Conservation (phyloP, 805 yeast species). For the Kazachstania martiniae region DNA sequence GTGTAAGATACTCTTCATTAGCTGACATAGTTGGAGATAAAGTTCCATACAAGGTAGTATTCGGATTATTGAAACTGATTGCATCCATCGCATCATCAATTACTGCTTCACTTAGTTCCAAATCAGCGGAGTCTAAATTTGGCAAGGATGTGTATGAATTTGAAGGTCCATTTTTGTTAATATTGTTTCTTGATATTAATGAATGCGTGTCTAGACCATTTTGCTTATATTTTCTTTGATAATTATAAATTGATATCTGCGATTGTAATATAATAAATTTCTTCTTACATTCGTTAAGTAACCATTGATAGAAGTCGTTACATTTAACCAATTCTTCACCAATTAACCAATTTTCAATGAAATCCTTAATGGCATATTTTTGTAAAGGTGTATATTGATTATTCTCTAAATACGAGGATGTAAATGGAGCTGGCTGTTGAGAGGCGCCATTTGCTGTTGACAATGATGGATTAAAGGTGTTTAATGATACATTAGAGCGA, state of each 20-base stretch:
- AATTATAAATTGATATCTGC: conserved; percentile 15
- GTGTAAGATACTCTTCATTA: too few relatives aligned
- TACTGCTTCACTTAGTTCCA: too few relatives aligned
- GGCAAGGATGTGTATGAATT: neutral
- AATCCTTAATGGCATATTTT: conserved; percentile 15
- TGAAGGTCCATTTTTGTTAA: too few relatives aligned
- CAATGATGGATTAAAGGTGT: neutral
- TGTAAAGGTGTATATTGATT: conserved; percentile 8
- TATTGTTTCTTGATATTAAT: neutral
- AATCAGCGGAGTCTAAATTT: too few relatives aligned
- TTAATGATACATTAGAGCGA: neutral
- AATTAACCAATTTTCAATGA: conserved; percentile 26
- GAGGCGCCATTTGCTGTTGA: too few relatives aligned
- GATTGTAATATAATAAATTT: conserved; percentile 16
- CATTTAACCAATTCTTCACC: conserved; percentile 22
- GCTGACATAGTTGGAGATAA: too few relatives aligned
- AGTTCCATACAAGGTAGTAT: too few relatives aligned
- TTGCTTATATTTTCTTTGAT: conserved; percentile 4
- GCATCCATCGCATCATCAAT: too few relatives aligned
- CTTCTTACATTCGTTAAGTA: conserved; percentile 16
- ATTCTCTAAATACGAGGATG: conserved; percentile 3
- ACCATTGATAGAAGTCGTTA: conserved; percentile 26
- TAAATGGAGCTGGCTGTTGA: neutral
- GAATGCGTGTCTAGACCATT: too few relatives aligned
- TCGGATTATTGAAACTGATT: too few relatives aligned